A percentile compares a stretch with the other conserved stretches of the same genome.
These are phyloP conservation scores for Aphanomyces invadans DNA, from an alignment of 352 stramenopile species.

Conservation along the genomic window DNA sequence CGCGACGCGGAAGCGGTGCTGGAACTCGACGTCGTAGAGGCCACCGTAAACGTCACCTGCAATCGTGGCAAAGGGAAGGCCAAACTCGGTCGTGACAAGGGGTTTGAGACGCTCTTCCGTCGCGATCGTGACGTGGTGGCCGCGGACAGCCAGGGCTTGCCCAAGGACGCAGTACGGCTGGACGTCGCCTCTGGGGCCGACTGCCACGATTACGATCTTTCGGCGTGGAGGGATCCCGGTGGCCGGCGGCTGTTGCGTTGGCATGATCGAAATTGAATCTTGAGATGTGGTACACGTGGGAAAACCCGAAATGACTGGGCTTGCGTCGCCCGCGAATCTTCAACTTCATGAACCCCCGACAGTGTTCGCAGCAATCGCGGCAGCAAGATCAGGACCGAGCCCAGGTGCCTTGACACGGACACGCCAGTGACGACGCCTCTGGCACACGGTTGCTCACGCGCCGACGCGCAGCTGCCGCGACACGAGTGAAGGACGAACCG, in stretches of 20 bases:
- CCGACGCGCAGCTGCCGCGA: no score
- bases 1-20: constrained; percentile 4
- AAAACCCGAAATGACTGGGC: no score
- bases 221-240: not conserved
- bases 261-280: no score
- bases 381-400: no score
- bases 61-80: constrained; percentile 1
- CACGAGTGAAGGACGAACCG: no score
- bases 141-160: constrained; percentile 2
- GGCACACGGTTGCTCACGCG: no score
- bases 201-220: not conserved
- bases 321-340: no score
- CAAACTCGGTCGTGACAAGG: not conserved
- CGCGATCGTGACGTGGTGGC: constrained; percentile 8
- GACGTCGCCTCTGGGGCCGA: not conserved
- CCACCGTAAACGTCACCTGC: not conserved
- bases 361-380: no score
- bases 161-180: constrained; percentile 10
- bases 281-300: no score
- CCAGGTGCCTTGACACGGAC: no score
- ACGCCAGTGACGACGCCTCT: no score
- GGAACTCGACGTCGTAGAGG: constrained; percentile 3
- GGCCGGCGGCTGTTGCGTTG: not conserved
- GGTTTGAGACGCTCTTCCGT: constrained; percentile 12
- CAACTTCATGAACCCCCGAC: no score